Evolutionary conservation across 225 moss, liverwort and hornwort genomes (phyloP).

Genomic region (Physcomitrellopsis africana): DNA sequence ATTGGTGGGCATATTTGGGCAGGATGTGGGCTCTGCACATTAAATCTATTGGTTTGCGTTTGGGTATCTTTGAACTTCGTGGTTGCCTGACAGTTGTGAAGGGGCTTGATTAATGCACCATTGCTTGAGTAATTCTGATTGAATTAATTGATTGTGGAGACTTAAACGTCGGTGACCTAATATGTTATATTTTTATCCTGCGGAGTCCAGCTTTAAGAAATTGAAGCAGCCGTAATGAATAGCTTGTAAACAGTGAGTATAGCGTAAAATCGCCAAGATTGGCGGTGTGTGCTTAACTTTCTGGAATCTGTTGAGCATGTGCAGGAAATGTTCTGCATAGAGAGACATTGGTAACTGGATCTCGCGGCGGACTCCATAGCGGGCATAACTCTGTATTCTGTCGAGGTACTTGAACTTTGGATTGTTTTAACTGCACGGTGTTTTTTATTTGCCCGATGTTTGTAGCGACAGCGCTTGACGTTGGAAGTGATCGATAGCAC

Average conservation of each 20-base stretch:
- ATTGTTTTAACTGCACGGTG: not conserved
- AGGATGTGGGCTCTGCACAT: not conserved
- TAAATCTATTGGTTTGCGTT: not conserved
- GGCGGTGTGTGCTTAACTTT: slow-evolving; percentile 13
- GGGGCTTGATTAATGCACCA: not conserved
- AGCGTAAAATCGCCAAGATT: not conserved
- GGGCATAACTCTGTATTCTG: slow-evolving; percentile 27
- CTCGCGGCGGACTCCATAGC: not conserved
- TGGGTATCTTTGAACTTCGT: not conserved
- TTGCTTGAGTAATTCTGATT: too few species aligned
- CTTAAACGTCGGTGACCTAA: not conserved
- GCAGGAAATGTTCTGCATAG: slow-evolving; percentile 32
- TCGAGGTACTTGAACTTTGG: slow-evolving; percentile 31
- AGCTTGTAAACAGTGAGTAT: not conserved
- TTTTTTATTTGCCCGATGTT: not conserved
- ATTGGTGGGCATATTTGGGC: not conserved
- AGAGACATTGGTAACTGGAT: slow-evolving; percentile 20
- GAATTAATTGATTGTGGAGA: not conserved
- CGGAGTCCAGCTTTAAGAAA: too few species aligned
- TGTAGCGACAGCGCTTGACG: not conserved
- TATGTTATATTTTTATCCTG: not conserved
- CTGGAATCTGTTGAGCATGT: slow-evolving; percentile 1
- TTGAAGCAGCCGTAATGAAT: not conserved
- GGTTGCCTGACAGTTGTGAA: not conserved
- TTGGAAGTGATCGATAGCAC: not conserved